These are phyloP conservation scores for Blastomyces gilchristii DNA, from an alignment of 2,329 filamentous ascomycete species.

Conservation along the genomic window DNA sequence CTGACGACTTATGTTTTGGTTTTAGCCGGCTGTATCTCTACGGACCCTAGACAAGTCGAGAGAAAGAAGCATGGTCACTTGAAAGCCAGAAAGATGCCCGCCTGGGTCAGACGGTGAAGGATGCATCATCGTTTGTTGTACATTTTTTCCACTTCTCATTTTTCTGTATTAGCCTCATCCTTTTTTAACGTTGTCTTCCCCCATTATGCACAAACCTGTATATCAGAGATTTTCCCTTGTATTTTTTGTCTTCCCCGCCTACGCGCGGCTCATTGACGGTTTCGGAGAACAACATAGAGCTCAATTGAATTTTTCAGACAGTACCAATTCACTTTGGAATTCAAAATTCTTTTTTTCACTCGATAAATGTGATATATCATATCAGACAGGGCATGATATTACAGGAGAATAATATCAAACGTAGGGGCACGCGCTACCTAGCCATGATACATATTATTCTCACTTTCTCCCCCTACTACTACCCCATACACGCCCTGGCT, in stretches of 20 bases:
- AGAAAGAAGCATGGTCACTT: conserved; percentile 94
- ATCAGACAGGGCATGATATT: background rate
- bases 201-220: conserved; percentile 3
- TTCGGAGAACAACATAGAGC: background rate
- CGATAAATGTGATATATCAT: background rate
- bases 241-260: background rate
- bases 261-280: background rate
- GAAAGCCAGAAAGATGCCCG: conserved; percentile 95
- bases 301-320: background rate
- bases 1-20: conserved; percentile 1
- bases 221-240: background rate
- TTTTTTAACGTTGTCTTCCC: background rate
- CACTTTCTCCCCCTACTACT: too few relatives aligned
- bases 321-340: background rate
- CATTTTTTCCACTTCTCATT: conserved; percentile 2
- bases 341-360: background rate
- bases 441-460: too few relatives aligned
- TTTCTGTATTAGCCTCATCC: conserved; percentile 3
- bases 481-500: background rate
- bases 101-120: conserved; percentile 79
- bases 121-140: conserved; percentile 9
- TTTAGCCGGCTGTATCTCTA: conserved; percentile 80
- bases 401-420: background rate
- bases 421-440: background rate
- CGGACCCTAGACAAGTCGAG: conserved; percentile 84